Conservation (phyloP, 139 green algal genomes). For the Micractinium sp. region DNA sequence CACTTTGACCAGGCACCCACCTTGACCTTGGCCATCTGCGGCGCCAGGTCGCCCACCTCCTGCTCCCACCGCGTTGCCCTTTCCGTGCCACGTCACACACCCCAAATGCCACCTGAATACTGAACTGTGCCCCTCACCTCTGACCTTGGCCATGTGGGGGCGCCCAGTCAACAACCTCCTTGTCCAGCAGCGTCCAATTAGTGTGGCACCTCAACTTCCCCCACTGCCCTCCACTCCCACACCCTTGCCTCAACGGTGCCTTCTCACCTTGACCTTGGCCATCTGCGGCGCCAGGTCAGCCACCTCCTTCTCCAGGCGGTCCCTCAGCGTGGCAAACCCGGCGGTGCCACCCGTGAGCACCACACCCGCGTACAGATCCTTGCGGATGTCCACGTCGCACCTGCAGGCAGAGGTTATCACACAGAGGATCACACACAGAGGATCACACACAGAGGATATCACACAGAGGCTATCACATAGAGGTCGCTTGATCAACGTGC, state of each 20-base stretch:
- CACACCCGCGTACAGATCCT: constrained; percentile 83
- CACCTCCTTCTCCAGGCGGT: constrained; percentile 88
- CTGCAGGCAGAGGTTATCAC: too few species aligned
- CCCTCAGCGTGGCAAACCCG: constrained; percentile 68
- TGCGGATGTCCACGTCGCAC: constrained; percentile 89
- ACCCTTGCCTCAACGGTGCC: too few species aligned
- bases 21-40: constrained; percentile 79
- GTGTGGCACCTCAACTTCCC: too few species aligned
- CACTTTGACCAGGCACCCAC: too few species aligned
- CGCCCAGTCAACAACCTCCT: constrained; percentile 58
- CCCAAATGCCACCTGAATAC: too few species aligned
- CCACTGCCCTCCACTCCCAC: not conserved
- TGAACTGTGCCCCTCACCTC: constrained; percentile 33
- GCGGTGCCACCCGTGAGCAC: constrained; percentile 83
- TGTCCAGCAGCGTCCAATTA: too few species aligned
- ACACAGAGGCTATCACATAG: too few species aligned
- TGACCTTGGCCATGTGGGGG: constrained; percentile 70
- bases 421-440: too few species aligned
- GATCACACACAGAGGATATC: too few species aligned
- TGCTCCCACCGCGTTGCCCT: too few species aligned
- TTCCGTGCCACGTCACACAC: too few species aligned
- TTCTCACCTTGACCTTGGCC: constrained; percentile 81
- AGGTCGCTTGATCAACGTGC: too few species aligned
- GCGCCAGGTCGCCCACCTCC: constrained; percentile 65
- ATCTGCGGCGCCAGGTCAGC: constrained; percentile 52